These are phyloP conservation scores for Termitomyces sp. DNA, from an alignment of 768 basidiomycete species.

Conservation along the genomic window DNA sequence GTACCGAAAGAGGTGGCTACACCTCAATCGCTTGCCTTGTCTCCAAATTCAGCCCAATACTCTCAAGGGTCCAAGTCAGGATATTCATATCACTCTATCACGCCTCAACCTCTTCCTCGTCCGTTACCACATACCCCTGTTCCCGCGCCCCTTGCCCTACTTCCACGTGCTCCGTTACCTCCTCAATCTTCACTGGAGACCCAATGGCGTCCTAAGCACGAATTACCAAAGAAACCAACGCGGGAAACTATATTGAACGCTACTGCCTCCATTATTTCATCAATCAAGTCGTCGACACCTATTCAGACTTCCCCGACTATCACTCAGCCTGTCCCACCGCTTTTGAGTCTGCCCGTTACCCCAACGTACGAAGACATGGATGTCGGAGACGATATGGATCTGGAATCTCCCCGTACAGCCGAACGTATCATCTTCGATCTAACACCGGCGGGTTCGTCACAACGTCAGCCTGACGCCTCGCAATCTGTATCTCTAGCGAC, in stretches of 20 bases:
- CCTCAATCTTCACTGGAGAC: slow-evolving; percentile 11
- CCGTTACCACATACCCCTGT: slow-evolving; percentile 2
- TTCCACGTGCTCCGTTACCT: slow-evolving; percentile 2
- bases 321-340: neutral
- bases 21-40: neutral
- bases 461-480: neutral
- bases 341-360: neutral
- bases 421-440: slow-evolving; percentile 3
- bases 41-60: neutral
- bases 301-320: neutral
- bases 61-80: neutral
- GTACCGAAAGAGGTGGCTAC: neutral
- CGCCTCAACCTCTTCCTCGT: slow-evolving; percentile 5
- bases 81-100: slow-evolving; percentile 4
- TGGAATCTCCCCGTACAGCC: slow-evolving; percentile 20
- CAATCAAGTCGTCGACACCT: slow-evolving; percentile 8
- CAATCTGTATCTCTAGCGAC: neutral
- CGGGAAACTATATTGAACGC: neutral
- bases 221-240: slow-evolving; percentile 6
- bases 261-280: slow-evolving; percentile 9
- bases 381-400: slow-evolving; percentile 26
- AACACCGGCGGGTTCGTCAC: neutral
- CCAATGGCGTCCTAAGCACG: slow-evolving; percentile 12
- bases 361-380: slow-evolving; percentile 15
- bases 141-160: neutral